These are phyloP conservation scores for Hemisphaericaspora xylofermentans DNA, from an alignment of 1,139 yeast species.

Conservation along the genomic window DNA sequence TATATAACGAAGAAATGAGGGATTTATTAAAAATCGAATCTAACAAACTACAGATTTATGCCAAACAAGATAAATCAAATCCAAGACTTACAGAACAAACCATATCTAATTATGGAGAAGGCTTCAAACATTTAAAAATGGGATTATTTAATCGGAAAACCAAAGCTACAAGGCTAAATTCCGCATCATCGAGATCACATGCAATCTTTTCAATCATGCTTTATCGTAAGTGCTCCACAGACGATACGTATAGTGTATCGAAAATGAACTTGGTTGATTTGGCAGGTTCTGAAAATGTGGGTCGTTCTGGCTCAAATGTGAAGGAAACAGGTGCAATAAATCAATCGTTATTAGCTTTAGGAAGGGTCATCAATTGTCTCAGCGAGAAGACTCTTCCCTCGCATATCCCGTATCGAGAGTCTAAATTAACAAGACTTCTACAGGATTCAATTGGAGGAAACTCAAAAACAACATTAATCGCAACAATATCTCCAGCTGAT, in stretches of 20 bases:
- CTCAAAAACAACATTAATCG: constrained; percentile 76
- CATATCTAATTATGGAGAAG: constrained; percentile 53
- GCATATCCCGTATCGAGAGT: constrained; percentile 84
- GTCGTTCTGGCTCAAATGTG: constrained; percentile 79
- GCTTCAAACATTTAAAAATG: constrained; percentile 48
- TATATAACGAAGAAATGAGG: constrained; percentile 69
- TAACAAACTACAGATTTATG: constrained; percentile 46
- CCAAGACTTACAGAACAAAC: constrained; percentile 48
- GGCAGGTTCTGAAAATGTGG: constrained; percentile 86
- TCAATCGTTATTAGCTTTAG: constrained; percentile 77
- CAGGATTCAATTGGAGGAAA: constrained; percentile 85
- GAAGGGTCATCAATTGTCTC: constrained; percentile 77
- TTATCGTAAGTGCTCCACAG: constrained; percentile 41
- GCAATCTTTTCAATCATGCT: constrained; percentile 66
- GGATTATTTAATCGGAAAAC: constrained; percentile 62
- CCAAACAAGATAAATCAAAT: constrained; percentile 31
- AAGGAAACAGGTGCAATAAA: constrained; percentile 89
- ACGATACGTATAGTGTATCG: constrained; percentile 41
- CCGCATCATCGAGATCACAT: constrained; percentile 69
- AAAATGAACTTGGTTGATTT: constrained; percentile 81
- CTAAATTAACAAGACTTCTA: constrained; percentile 72
- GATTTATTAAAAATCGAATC: constrained; percentile 55
- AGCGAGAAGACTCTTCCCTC: constrained; percentile 23
- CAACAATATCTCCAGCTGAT: constrained; percentile 80
- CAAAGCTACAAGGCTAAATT: constrained; percentile 70